These are phyloP conservation scores for Laetiporus sulphureus DNA, from an alignment of 1,284 basidiomycete species.

Conservation along the genomic window DNA sequence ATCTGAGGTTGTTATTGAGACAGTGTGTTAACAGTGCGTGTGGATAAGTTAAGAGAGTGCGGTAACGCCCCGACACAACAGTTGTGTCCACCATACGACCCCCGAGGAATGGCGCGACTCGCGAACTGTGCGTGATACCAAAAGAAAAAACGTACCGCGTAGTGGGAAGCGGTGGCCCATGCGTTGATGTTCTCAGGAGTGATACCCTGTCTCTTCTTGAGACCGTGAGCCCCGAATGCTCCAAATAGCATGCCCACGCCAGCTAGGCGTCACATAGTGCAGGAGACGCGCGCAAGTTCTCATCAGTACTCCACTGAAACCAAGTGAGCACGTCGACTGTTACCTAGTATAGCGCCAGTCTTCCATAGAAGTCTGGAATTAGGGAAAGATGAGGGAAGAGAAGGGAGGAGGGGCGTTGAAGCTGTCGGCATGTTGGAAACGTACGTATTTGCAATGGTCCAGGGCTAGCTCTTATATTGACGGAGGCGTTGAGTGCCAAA, in stretches of 20 bases:
- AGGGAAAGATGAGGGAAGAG: slow-evolving; percentile 10
- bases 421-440: too few species aligned
- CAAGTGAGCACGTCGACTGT: slow-evolving; percentile 1
- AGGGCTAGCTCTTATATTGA: too few species aligned
- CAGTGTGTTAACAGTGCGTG: background rate
- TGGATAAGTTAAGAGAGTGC: background rate
- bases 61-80: background rate
- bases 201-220: slow-evolving; percentile 42
- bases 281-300: too few species aligned
- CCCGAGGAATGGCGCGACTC: too few species aligned
- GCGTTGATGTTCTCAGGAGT: slow-evolving; percentile 47
- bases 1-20: slow-evolving; percentile 35
- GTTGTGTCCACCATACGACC: too few species aligned
- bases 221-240: slow-evolving; percentile 66
- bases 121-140: too few species aligned
- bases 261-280: slow-evolving; percentile 32
- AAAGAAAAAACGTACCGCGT: slow-evolving; percentile 48
- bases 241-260: slow-evolving; percentile 55
- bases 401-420: slow-evolving; percentile 22
- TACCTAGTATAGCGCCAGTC: slow-evolving; percentile 25
- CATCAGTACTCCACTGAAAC: too few species aligned
- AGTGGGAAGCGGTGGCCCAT: slow-evolving; percentile 60
- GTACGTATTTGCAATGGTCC: too few species aligned
- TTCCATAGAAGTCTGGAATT: slow-evolving; percentile 21
- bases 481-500: too few species aligned